These are phyloP conservation scores for Ogataea trehaloabstinens DNA, from an alignment of 805 yeast species.

Conservation along the genomic window DNA sequence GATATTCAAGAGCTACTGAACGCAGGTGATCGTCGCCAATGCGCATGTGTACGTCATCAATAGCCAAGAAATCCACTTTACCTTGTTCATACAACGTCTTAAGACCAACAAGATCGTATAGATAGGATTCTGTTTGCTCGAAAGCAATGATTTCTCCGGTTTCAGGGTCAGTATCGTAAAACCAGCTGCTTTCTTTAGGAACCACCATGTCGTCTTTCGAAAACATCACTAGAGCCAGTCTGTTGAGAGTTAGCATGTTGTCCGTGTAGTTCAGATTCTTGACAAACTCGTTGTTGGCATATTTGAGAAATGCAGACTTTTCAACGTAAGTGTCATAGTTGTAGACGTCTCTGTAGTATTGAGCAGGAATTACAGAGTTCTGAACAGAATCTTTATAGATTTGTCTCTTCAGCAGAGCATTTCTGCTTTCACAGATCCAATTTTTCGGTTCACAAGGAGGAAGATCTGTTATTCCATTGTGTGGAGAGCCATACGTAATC, in stretches of 20 bases:
- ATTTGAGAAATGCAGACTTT: slow-evolving; percentile 59
- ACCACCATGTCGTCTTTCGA: slow-evolving; percentile 62
- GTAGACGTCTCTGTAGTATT: slow-evolving; percentile 61
- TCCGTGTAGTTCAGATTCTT: slow-evolving; percentile 35
- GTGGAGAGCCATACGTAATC: slow-evolving; percentile 80
- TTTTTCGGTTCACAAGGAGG: slow-evolving; percentile 55
- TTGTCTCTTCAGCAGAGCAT: slow-evolving; percentile 53
- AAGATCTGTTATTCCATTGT: slow-evolving; percentile 68
- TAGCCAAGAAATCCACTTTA: slow-evolving; percentile 45
- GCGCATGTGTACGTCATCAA: slow-evolving; percentile 65
- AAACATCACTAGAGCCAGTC: slow-evolving; percentile 60
- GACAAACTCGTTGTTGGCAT: slow-evolving; percentile 59
- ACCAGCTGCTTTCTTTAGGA: slow-evolving; percentile 73
- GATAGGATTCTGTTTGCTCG: slow-evolving; percentile 47
- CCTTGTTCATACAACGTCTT: slow-evolving; percentile 40
- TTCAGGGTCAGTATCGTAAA: slow-evolving; percentile 48
- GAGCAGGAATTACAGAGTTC: slow-evolving; percentile 62
- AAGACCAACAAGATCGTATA: slow-evolving; percentile 61
- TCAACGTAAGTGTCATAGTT: slow-evolving; percentile 54
- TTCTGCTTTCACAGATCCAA: slow-evolving; percentile 59
- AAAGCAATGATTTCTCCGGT: slow-evolving; percentile 45
- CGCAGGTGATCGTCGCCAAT: slow-evolving; percentile 52
- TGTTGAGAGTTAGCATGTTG: slow-evolving; percentile 44
- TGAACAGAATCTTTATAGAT: slow-evolving; percentile 62
- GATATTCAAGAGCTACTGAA: slow-evolving; percentile 41